Evolutionary conservation across 2,329 filamentous ascomycete species (phyloP).

Genomic region (Aspergillus tamarii): DNA sequence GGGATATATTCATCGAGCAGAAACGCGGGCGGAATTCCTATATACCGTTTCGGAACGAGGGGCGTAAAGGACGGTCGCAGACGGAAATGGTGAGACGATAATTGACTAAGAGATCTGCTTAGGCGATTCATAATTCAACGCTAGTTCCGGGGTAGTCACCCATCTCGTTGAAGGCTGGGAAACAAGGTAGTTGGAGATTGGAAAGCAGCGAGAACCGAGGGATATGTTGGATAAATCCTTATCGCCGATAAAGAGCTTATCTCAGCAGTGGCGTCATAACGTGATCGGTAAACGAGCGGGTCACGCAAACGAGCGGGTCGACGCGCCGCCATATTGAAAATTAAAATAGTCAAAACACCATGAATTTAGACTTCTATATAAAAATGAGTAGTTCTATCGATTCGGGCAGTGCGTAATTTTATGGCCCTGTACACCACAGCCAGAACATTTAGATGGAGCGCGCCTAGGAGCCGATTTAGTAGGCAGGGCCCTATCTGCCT

Average conservation of each 20-base stretch:
- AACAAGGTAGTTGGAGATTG: background rate
- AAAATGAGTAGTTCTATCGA: too few relatives aligned
- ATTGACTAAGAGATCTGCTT: background rate
- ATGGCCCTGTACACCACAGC: too few relatives aligned
- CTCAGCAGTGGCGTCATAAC: slow-evolving; percentile 24
- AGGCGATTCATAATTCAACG: slow-evolving; percentile 1
- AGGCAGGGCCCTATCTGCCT: too few relatives aligned
- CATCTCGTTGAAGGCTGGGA: background rate
- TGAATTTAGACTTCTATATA: too few relatives aligned
- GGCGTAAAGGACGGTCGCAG: slow-evolving; percentile 4
- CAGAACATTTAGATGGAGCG: too few relatives aligned
- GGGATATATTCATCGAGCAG: slow-evolving; percentile 75
- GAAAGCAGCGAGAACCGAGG: background rate
- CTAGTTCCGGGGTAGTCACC: background rate
- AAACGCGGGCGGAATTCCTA: slow-evolving; percentile 65
- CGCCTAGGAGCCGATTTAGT: too few relatives aligned
- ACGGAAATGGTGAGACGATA: background rate
- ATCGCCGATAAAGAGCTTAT: slow-evolving; percentile 19
- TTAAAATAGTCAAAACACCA: too few relatives aligned
- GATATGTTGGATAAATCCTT: background rate
- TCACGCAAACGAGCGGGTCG: too few relatives aligned
- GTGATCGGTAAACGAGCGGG: too few relatives aligned
- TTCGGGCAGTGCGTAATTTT: too few relatives aligned
- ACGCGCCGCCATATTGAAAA: too few relatives aligned
- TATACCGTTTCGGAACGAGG: slow-evolving; percentile 32